Conservation (phyloP, 139 green algal genomes). For the Tetraselmis striata region DNA sequence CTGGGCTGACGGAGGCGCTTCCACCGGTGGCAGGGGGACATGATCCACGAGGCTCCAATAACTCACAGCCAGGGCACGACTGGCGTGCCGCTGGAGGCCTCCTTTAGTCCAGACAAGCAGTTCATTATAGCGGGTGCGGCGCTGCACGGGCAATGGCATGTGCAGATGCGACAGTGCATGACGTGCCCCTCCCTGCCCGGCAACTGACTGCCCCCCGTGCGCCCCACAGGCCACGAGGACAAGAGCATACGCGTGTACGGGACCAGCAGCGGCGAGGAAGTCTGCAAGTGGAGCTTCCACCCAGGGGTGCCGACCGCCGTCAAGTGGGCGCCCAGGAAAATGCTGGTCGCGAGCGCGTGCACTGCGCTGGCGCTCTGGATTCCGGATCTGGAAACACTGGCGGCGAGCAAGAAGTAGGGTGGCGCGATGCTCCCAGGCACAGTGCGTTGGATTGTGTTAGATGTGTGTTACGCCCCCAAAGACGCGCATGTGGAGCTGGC, state of each 20-base stretch:
- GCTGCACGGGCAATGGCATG: too few species aligned
- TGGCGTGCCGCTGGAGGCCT: slow-evolving; percentile 61
- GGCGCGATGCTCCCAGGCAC: too few species aligned
- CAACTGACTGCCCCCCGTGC: not conserved
- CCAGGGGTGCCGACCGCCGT: slow-evolving; percentile 56
- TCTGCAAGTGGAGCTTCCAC: slow-evolving; percentile 57
- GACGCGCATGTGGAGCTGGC: too few species aligned
- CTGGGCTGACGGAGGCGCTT: too few species aligned
- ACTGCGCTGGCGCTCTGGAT: slow-evolving; percentile 71
- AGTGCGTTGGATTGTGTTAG: too few species aligned
- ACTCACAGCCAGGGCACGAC: slow-evolving; percentile 25
- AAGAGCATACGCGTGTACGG: slow-evolving; percentile 57
- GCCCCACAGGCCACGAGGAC: slow-evolving; percentile 57
- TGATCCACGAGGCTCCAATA: slow-evolving; percentile 5
- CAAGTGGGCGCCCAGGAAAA: slow-evolving; percentile 57
- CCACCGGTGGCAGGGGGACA: slow-evolving; percentile 28
- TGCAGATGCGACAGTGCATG: too few species aligned
- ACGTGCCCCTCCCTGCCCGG: too few species aligned
- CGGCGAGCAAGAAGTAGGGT: not conserved
- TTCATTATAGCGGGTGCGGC: slow-evolving; percentile 65
- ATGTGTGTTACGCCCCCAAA: too few species aligned
- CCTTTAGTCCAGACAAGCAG: slow-evolving; percentile 69
- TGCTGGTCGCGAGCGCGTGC: slow-evolving; percentile 73
- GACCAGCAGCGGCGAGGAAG: slow-evolving; percentile 40
- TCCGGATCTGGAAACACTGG: slow-evolving; percentile 21